Evolutionary conservation across 306 rosid genomes (phyloP).

Genomic region (Herpetospermum pedunculosum): DNA sequence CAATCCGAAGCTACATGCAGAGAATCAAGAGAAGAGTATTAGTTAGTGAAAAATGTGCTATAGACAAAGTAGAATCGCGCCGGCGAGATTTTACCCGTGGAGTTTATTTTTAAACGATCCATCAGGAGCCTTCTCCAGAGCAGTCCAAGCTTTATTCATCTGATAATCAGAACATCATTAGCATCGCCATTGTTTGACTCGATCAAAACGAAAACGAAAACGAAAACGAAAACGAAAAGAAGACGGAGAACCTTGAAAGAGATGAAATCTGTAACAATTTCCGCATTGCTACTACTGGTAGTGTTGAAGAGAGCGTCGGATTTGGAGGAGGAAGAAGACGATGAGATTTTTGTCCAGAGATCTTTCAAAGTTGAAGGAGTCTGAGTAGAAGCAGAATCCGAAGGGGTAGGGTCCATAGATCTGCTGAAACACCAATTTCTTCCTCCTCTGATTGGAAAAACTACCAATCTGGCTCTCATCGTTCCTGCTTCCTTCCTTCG

Average conservation of each 20-base stretch:
- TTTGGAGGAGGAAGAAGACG: conserved; percentile 25
- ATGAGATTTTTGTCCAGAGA: conserved; percentile 34
- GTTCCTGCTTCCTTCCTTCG: neutral
- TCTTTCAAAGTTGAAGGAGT: conserved; percentile 50
- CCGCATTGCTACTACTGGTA: conserved; percentile 37
- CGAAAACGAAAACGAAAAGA: conserved; percentile 1
- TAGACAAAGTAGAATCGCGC: neutral
- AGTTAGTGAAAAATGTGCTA: neutral
- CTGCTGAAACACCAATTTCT: conserved; percentile 79
- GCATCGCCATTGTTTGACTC: neutral
- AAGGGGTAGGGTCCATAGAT: conserved; percentile 32
- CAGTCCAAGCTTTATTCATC: conserved; percentile 81
- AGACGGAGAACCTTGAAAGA: conserved; percentile 42
- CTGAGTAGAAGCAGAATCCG: conserved; percentile 25
- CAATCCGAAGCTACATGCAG: conserved; percentile 45
- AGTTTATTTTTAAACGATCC: conserved; percentile 62
- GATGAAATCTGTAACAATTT: conserved; percentile 42
- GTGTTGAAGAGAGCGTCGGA: conserved; percentile 17
- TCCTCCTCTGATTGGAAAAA: conserved; percentile 73
- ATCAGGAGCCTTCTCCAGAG: conserved; percentile 56
- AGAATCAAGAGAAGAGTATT: neutral
- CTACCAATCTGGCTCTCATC: conserved; percentile 83
- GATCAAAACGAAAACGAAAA: neutral
- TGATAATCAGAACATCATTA: conserved; percentile 5
- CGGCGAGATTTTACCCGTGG: conserved; percentile 38